Evolutionary conservation across 1,284 basidiomycete genomes (phyloP).

Genomic region (Fomitopsis palustris): DNA sequence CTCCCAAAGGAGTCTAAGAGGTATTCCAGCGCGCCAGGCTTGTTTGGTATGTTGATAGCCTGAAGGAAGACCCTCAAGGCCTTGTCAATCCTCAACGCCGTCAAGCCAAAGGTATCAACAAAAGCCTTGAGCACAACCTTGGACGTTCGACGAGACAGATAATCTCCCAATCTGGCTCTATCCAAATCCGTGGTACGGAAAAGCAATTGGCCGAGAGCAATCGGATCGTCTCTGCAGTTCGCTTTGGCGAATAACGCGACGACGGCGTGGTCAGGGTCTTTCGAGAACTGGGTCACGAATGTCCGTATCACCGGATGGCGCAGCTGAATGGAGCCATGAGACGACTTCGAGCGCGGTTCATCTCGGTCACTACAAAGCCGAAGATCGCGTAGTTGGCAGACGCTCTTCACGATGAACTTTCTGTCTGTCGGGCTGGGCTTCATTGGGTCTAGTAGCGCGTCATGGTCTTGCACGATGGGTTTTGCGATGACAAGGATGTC

Average conservation of each 20-base stretch:
- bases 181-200: constrained; percentile 87
- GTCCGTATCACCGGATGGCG: constrained; percentile 60
- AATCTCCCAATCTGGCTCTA: constrained; percentile 78
- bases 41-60: constrained; percentile 69
- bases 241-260: constrained; percentile 56
- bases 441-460: constrained; percentile 52
- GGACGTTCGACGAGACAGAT: constrained; percentile 71
- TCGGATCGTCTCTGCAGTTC: constrained; percentile 55
- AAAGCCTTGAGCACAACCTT: constrained; percentile 78
- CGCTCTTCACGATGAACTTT: constrained; percentile 85
- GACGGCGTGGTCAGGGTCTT: constrained; percentile 73
- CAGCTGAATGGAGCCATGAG: constrained; percentile 31
- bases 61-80: constrained; percentile 88
- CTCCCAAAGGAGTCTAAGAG: constrained; percentile 84
- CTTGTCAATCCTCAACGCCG: constrained; percentile 81
- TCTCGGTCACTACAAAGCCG: constrained; percentile 65
- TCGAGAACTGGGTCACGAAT: constrained; percentile 74
- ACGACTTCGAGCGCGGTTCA: constrained; percentile 45
- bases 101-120: constrained; percentile 84
- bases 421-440: constrained; percentile 73
- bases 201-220: constrained; percentile 74
- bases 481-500: constrained; percentile 90
- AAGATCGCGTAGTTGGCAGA: constrained; percentile 75
- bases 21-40: constrained; percentile 53
- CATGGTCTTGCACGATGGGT: constrained; percentile 61